Conservation (phyloP, 345 rosid species). For the Linum usitatissimum region DNA sequence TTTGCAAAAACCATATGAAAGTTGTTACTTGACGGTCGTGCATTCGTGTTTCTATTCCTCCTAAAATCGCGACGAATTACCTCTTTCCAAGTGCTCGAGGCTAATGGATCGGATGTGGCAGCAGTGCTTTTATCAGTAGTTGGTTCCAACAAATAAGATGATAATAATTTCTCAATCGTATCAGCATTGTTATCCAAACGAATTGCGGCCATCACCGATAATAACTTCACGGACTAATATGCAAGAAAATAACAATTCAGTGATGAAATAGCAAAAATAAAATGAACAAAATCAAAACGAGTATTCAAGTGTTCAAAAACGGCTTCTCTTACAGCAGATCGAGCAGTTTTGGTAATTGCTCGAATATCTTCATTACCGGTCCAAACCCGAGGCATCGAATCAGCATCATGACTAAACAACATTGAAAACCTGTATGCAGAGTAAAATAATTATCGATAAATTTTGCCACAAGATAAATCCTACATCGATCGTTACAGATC, state of each 20-base stretch:
- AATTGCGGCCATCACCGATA: constrained; percentile 74
- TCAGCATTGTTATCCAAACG: constrained; percentile 72
- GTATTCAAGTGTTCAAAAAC: constrained; percentile 1
- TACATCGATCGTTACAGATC: too few species aligned
- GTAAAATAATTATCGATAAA: too few species aligned
- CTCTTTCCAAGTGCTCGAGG: constrained; percentile 95
- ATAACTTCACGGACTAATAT: constrained; percentile 76
- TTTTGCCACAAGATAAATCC: too few species aligned
- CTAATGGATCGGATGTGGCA: constrained; percentile 56
- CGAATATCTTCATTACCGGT: constrained; percentile 96
- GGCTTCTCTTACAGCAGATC: constrained; percentile 55
- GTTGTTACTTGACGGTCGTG: too few species aligned
- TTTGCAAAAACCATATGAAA: too few species aligned
- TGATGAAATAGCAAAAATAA: constrained; percentile 10
- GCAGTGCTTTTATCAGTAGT: constrained; percentile 46
- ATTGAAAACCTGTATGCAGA: constrained; percentile 57
- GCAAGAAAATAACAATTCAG: constrained; percentile 1
- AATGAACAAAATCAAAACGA: not conserved
- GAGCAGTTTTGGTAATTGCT: constrained; percentile 83
- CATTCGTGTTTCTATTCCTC: too few species aligned
- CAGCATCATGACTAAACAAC: constrained; percentile 86
- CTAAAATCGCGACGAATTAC: constrained; percentile 19
- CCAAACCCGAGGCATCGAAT: constrained; percentile 98
- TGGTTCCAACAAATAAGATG: constrained; percentile 47
- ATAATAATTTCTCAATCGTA: constrained; percentile 54